These are phyloP conservation scores for Golubevia sp. DNA, from an alignment of 1,284 basidiomycete species.

Conservation along the genomic window DNA sequence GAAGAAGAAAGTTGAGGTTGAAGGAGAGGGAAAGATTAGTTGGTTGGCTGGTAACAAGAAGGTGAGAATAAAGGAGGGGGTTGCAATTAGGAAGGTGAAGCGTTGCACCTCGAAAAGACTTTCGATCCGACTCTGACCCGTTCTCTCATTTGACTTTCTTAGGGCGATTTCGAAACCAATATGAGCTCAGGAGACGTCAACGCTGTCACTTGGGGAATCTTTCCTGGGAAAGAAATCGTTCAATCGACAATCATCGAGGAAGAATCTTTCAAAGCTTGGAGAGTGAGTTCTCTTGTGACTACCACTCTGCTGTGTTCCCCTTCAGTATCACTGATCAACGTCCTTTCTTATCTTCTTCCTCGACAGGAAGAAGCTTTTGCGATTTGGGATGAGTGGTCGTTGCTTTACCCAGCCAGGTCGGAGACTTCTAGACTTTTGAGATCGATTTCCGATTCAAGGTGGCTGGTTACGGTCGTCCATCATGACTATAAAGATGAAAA, in stretches of 20 bases:
- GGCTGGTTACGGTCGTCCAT: constrained; percentile 91
- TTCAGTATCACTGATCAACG: constrained; percentile 8
- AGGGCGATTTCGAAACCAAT: constrained; percentile 58
- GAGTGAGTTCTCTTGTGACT: constrained; percentile 65
- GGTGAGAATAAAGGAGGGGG: constrained; percentile 3
- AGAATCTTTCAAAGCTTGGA: constrained; percentile 64
- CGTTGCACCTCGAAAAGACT: no score
- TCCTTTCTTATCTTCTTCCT: constrained; percentile 4
- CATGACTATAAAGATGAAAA: constrained; percentile 84
- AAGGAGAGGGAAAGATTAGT: constrained; percentile 73
- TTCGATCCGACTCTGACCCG: constrained; percentile 1
- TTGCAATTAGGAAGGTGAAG: background rate
- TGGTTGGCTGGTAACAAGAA: constrained; percentile 80
- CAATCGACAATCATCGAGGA: constrained; percentile 64
- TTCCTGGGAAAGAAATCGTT: constrained; percentile 64
- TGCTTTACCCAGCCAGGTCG: constrained; percentile 79
- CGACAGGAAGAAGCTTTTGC: constrained; percentile 92
- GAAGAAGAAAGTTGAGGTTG: constrained; percentile 68
- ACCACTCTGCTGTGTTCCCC: background rate
- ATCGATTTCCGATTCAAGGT: constrained; percentile 73
- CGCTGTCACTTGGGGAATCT: constrained; percentile 64
- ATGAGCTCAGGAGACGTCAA: constrained; percentile 62
- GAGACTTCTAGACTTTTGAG: constrained; percentile 76
- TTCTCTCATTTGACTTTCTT: background rate
- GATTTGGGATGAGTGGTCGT: constrained; percentile 94